Evolutionary conservation across 257 asterid species (phyloP).

Genomic region (Solanum gandarillasii): DNA sequence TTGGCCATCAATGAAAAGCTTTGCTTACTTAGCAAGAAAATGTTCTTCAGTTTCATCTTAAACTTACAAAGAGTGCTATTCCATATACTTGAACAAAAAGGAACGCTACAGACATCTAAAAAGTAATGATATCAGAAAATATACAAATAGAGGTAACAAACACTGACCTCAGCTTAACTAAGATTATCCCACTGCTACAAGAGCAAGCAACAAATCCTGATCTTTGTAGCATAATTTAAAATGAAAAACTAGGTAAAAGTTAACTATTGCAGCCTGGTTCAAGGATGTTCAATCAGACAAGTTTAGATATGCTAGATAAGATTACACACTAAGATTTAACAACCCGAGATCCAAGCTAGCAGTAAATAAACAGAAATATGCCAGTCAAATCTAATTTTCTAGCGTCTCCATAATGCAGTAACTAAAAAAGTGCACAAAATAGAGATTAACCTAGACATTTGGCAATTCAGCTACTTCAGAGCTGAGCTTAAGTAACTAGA

Average conservation of each 20-base stretch:
- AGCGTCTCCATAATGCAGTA: not conserved
- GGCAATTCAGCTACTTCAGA: not conserved
- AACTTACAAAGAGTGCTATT: not conserved
- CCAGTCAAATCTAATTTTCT: not conserved
- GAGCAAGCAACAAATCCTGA: not conserved
- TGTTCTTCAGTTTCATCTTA: not conserved
- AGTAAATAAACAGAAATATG: not conserved
- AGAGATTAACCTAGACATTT: not conserved
- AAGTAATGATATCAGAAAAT: not conserved
- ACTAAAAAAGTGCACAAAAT: not conserved
- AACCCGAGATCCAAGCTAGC: not conserved
- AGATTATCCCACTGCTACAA: not conserved
- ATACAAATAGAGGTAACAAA: not conserved
- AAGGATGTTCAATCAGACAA: not conserved
- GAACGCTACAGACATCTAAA: not conserved
- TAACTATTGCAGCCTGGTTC: not conserved
- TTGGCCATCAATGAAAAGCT: not conserved
- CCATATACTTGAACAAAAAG: not conserved
- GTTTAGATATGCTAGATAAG: not conserved
- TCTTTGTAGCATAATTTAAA: not conserved
- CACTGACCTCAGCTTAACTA: not conserved
- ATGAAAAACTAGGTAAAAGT: not conserved
- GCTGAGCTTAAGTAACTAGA: not conserved
- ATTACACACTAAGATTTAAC: not conserved
- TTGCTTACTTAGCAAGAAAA: not conserved